Evolutionary conservation across 2,329 filamentous ascomycete species (phyloP), one percentile per base, ranked within the genome.

Genomic region (Xylariaceae sp.): DNA sequence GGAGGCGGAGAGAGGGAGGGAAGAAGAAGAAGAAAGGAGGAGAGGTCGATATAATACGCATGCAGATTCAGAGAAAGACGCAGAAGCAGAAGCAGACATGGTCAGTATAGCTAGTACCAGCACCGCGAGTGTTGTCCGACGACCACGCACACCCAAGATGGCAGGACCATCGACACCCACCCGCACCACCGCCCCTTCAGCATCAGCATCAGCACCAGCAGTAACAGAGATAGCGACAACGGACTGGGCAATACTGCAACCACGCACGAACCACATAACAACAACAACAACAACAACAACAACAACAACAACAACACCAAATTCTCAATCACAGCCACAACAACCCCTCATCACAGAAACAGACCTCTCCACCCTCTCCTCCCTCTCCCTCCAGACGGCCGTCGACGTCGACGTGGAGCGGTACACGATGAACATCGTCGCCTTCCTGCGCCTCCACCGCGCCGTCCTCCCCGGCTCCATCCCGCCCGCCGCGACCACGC

Each of bases 371-470:
- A 64, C 67, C 4, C 67, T 94, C 2, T 71, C 76, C 3, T 65
- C 69, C n/a, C 68, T 78, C 3, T 74, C 75, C 38, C 65, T 72
- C 2, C 57, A 71, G 3, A 78, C 85, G 11, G 74, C 71, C 28
- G 68, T 88, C 17, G 84, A 81, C 41, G 74, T 89, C 14, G 88
- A 96, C 50, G 76, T 96, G 2, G 70, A 78, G 41, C 79, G 86
- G 30, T 97, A 97, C 61, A 74, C 90, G 42, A 83, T 90, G 69
- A 90, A 97, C 62, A 78, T 97, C 26, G 69, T 90, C 35, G 78
- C 88, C 3, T 96, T 94, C 59, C 72, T 97, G 50, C 82, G 92
- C 18, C 75, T 94, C 59, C 89, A 94, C 62, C 83, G 90, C 37
- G 89, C 87, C 34, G 85, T 96, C 17, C 76, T 48, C 1, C 51